Base-by-base conservation (phyloP, 106 monocot genomes). In the Acorus calamus region DNA sequence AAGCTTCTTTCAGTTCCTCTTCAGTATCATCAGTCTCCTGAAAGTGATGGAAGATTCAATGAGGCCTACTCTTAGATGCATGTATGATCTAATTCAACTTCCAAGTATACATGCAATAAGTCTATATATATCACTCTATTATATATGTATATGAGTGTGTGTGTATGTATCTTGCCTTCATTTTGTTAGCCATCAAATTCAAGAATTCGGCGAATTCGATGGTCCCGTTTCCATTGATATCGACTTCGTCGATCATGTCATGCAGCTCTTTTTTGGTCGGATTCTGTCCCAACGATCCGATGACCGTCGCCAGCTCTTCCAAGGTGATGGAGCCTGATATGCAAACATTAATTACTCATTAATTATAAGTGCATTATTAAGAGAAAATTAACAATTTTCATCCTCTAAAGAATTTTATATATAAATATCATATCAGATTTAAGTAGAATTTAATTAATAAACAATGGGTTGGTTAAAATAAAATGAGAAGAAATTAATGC, bases 1-100 rank as follows among this genome's bases (percentile, higher is more conserved):
- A 82, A 12, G 78, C 78, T 66, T 78, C 78, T 12, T 70, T 78
- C n/a, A 82, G 49, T 57, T 78, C 82, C 42, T 82, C 82, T 46
- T 82, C 82, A 1, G 66, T 28, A 28, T 28, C 65, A 58, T 82
- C 78, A 11, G 48, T 67, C 57, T 82, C 74, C 82, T 81, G 64
- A 65, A 66, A 66, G 42, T 6, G 44, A 53, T 2, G 5, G 9
- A 51, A 57, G 47, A 56, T 48, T 48, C 3, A 57, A 49, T 28
- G 28, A 28, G 28, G 28, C 28, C 28, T 28, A 28, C 28, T 28
- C 28, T 28, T 28, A 28, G 1, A 28, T 28, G 28, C 28, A 28
- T 28, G 28, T 28, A 28, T 28, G 28, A 28, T 28, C 28, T 28
- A 28, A 28, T 28, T 28, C 28, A 28, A 28, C 28, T 28, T 28